phyloP scores from a whole-genome alignment of 1,139 yeast genomes.

The Yamadazyma aaseri region DNA sequence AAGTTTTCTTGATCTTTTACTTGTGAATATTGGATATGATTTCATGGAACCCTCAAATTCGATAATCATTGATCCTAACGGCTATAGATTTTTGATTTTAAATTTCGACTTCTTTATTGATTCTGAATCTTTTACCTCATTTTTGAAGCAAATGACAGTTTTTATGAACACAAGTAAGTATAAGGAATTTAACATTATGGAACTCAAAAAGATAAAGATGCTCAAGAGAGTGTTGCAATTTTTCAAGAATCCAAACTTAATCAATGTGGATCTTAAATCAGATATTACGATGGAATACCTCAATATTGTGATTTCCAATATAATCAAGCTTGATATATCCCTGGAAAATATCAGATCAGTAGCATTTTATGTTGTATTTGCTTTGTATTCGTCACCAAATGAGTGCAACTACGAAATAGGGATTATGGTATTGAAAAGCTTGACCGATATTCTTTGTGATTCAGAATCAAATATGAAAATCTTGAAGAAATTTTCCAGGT shows the following conservation, averaged over 20 bases:
- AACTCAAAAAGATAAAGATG: slow-evolving; percentile 53
- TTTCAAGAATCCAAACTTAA: slow-evolving; percentile 32
- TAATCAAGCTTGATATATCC: slow-evolving; percentile 32
- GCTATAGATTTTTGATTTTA: slow-evolving; percentile 31
- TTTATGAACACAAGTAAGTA: slow-evolving; percentile 53
- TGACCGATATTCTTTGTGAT: slow-evolving; percentile 35
- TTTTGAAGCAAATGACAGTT: slow-evolving; percentile 56
- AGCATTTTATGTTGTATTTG: slow-evolving; percentile 35
- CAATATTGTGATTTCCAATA: slow-evolving; percentile 19
- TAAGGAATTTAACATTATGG: slow-evolving; percentile 46
- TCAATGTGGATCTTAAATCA: slow-evolving; percentile 12
- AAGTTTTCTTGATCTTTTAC: slow-evolving; percentile 14
- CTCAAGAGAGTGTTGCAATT: slow-evolving; percentile 54
- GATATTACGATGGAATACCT: slow-evolving; percentile 19
- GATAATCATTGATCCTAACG: slow-evolving; percentile 27
- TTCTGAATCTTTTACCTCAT: slow-evolving; percentile 44
- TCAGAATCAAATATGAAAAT: slow-evolving; percentile 32
- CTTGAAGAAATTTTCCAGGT: slow-evolving; percentile 49
- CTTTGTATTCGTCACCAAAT: slow-evolving; percentile 26
- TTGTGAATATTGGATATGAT: slow-evolving; percentile 27
- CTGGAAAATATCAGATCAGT: slow-evolving; percentile 38
- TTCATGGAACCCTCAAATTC: slow-evolving; percentile 25
- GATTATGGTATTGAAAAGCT: slow-evolving; percentile 23
- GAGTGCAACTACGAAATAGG: slow-evolving; percentile 33
- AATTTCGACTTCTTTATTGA: slow-evolving; percentile 37